Evolutionary conservation across 257 asterid genomes (phyloP).

Genomic region (Plantago elongata): DNA sequence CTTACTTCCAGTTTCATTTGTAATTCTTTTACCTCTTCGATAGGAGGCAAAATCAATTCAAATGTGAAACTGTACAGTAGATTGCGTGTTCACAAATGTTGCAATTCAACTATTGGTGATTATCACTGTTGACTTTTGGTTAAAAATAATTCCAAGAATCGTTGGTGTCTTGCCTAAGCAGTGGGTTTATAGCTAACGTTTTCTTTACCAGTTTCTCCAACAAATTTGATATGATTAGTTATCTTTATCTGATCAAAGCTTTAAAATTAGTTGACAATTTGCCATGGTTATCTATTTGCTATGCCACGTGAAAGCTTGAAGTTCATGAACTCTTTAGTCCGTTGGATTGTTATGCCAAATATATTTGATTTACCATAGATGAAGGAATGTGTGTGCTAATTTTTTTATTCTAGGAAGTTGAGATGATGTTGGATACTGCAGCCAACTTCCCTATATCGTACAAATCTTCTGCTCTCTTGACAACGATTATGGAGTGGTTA

Average conservation of each 20-base stretch:
- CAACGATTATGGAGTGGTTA: slow-evolving; percentile 48
- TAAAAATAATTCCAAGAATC: too few species aligned
- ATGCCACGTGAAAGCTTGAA: slow-evolving; percentile 9
- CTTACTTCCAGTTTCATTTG: not conserved
- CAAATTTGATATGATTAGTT: not conserved
- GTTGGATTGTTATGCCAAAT: slow-evolving; percentile 15
- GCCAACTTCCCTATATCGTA: slow-evolving; percentile 39
- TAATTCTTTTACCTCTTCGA: too few species aligned
- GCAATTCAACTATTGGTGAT: too few species aligned
- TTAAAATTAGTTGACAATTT: not conserved
- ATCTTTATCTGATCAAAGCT: slow-evolving; percentile 1
- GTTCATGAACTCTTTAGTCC: not conserved
- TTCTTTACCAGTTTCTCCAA: not conserved
- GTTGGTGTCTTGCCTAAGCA: not conserved
- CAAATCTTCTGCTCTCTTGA: slow-evolving; percentile 45
- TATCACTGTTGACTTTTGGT: too few species aligned
- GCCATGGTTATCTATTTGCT: not conserved
- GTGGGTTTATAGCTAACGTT: not conserved
- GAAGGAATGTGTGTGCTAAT: slow-evolving; percentile 13
- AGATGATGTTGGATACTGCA: slow-evolving; percentile 51
- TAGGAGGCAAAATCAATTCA: too few species aligned
- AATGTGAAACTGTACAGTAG: too few species aligned
- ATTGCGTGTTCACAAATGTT: too few species aligned
- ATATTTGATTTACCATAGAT: slow-evolving; percentile 14
- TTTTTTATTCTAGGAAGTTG: slow-evolving; percentile 56